phyloP scores from a whole-genome alignment of 2,329 filamentous ascomycete species.

The Lecanosticta acicola region DNA sequence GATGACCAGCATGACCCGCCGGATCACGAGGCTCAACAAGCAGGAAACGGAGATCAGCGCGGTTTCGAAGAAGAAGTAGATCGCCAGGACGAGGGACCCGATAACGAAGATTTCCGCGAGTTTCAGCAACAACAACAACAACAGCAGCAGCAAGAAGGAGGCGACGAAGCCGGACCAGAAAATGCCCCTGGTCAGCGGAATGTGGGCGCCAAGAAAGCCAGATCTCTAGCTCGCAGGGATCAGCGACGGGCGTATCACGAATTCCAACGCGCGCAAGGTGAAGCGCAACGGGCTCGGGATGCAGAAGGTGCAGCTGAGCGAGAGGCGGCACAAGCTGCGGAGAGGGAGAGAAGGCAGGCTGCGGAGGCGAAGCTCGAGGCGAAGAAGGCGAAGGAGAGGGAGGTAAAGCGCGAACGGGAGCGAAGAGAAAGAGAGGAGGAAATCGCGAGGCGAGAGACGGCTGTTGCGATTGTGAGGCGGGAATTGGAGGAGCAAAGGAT shows the following conservation, averaged over 20 bases:
- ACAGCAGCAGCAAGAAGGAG: slow-evolving; percentile 5
- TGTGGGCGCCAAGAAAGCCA: slow-evolving; percentile 47
- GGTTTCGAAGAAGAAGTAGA: slow-evolving; percentile 2
- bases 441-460: slow-evolving; percentile 29
- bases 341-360: slow-evolving; percentile 38
- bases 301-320: slow-evolving; percentile 42
- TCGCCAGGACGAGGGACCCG: neutral
- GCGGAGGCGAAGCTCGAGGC: slow-evolving; percentile 41
- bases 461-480: slow-evolving; percentile 31
- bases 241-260: slow-evolving; percentile 44
- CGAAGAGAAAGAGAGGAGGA: slow-evolving; percentile 36
- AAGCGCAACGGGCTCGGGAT: slow-evolving; percentile 40
- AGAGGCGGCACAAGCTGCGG: slow-evolving; percentile 38
- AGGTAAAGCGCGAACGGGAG: slow-evolving; percentile 36
- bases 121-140: slow-evolving; percentile 6
- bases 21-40: slow-evolving; percentile 4
- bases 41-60: slow-evolving; percentile 1
- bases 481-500: slow-evolving; percentile 28
- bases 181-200: slow-evolving; percentile 22
- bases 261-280: slow-evolving; percentile 45
- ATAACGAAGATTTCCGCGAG: slow-evolving; percentile 3
- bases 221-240: slow-evolving; percentile 43
- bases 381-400: slow-evolving; percentile 37
- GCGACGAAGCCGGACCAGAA: slow-evolving; percentile 33
- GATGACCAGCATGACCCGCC: slow-evolving; percentile 4